A percentile compares a stretch with the other conserved stretches of the same genome.
Conservation (phyloP, 805 yeast species). For the Candida corydali region DNA sequence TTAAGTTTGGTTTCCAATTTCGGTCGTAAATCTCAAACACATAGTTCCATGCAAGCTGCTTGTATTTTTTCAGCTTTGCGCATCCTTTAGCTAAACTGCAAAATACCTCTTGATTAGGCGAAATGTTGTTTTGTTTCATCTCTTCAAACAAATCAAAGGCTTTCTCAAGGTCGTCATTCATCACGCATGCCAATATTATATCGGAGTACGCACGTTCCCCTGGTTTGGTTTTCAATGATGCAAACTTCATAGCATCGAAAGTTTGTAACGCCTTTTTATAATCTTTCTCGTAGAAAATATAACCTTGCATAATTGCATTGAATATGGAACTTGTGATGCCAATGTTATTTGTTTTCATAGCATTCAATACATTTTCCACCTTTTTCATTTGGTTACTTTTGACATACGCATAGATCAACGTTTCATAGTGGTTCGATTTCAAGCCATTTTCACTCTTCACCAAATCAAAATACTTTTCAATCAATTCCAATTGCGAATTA, state of each 20-base stretch:
- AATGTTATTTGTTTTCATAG: constrained; percentile 34
- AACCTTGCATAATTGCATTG: constrained; percentile 57
- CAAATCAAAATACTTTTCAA: constrained; percentile 30
- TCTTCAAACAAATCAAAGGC: constrained; percentile 77
- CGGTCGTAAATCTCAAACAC: constrained; percentile 58
- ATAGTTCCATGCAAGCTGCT: constrained; percentile 70
- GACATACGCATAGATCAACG: constrained; percentile 44
- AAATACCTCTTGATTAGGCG: constrained; percentile 33
- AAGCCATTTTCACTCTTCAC: constrained; percentile 19
- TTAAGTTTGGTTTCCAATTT: constrained; percentile 39
- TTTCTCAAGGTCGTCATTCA: constrained; percentile 60
- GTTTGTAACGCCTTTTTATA: constrained; percentile 62
- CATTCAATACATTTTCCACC: constrained; percentile 33
- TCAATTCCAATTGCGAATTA: constrained; percentile 16
- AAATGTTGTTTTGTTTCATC: constrained; percentile 37
- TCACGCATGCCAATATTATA: constrained; percentile 63
- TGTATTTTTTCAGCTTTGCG: constrained; percentile 41
- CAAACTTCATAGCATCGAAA: constrained; percentile 83
- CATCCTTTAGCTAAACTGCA: constrained; percentile 68
- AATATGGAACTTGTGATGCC: constrained; percentile 46
- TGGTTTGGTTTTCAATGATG: constrained; percentile 64
- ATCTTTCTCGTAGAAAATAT: constrained; percentile 47
- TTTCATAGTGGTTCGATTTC: constrained; percentile 39
- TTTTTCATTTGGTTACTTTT: constrained; percentile 32
- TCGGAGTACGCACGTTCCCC: constrained; percentile 64